These are phyloP conservation scores for Pseudoperonospora humuli DNA, from an alignment of 352 stramenopile genomes.

Conservation along the genomic window DNA sequence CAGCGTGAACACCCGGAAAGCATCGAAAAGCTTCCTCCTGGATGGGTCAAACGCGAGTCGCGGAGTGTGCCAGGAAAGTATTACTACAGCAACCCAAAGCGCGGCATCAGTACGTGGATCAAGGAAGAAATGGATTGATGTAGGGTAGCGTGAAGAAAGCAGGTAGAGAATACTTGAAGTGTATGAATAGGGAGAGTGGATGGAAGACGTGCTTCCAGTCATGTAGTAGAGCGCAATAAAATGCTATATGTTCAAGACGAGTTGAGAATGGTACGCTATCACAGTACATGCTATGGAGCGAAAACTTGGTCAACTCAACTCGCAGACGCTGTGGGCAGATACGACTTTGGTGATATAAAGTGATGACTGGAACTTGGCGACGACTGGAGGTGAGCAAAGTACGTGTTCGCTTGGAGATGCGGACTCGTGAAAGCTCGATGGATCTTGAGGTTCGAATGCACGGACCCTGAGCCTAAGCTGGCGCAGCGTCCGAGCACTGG, in stretches of 20 bases:
- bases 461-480: constrained; percentile 12
- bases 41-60: constrained; percentile 83
- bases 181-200: constrained; percentile 20
- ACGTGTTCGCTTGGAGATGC: constrained; percentile 9
- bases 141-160: constrained; percentile 8
- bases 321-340: constrained; percentile 4
- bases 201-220: constrained; percentile 14
- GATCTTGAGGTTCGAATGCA: constrained; percentile 15
- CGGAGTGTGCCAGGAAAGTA: constrained; percentile 81
- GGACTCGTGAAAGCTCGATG: constrained; percentile 12
- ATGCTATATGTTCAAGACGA: constrained; percentile 13
- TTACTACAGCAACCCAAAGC: constrained; percentile 87
- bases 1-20: constrained; percentile 63
- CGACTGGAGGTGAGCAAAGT: constrained; percentile 2
- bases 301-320: constrained; percentile 4
- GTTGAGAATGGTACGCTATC: too few relatives aligned
- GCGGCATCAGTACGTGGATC: constrained; percentile 85
- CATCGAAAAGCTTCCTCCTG: constrained; percentile 64
- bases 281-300: too few relatives aligned
- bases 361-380: constrained; percentile 7
- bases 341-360: constrained; percentile 10
- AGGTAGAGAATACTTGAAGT: constrained; percentile 15
- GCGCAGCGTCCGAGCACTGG: constrained; percentile 9
- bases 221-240: constrained; percentile 23
- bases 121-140: constrained; percentile 77